phyloP scores from a whole-genome alignment of 2,329 filamentous ascomycete species.

The Rutstroemia sp. region DNA sequence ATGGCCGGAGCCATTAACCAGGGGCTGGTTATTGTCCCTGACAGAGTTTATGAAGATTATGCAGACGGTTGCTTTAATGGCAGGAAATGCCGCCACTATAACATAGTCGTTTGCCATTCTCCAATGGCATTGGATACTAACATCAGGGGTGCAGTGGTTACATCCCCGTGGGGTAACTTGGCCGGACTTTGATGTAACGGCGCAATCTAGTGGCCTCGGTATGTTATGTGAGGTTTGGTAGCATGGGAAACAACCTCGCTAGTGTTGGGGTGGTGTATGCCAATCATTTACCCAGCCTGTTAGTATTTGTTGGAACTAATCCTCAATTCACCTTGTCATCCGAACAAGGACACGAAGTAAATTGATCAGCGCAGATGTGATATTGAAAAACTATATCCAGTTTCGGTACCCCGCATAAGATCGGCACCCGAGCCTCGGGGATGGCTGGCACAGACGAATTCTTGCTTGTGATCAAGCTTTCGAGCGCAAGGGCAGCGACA shows the following conservation, averaged over 20 bases:
- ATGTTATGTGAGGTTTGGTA: not conserved
- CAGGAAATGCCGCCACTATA: not conserved
- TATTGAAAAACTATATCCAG: not conserved
- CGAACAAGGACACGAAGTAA: not conserved
- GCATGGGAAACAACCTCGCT: not conserved
- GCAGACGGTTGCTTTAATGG: not conserved
- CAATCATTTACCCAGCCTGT: not conserved
- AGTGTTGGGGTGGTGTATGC: no score
- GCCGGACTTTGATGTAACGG: not conserved
- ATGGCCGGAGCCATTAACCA: not conserved
- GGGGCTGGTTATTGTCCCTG: not conserved
- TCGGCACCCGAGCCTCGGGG: not conserved
- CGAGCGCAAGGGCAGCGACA: not conserved
- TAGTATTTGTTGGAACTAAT: not conserved
- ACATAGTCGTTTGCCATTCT: not conserved
- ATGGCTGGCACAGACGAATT: not conserved
- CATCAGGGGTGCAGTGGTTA: not conserved
- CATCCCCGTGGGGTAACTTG: not conserved
- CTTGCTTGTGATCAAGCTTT: constrained; percentile 1
- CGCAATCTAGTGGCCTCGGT: constrained; percentile 1
- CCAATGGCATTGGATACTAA: not conserved
- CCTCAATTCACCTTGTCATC: not conserved
- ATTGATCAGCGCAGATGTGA: not conserved
- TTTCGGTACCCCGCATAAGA: constrained; percentile 2
- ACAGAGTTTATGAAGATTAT: not conserved